These are phyloP conservation scores for Royoungia palumana DNA, from an alignment of 768 basidiomycete species.

Conservation along the genomic window DNA sequence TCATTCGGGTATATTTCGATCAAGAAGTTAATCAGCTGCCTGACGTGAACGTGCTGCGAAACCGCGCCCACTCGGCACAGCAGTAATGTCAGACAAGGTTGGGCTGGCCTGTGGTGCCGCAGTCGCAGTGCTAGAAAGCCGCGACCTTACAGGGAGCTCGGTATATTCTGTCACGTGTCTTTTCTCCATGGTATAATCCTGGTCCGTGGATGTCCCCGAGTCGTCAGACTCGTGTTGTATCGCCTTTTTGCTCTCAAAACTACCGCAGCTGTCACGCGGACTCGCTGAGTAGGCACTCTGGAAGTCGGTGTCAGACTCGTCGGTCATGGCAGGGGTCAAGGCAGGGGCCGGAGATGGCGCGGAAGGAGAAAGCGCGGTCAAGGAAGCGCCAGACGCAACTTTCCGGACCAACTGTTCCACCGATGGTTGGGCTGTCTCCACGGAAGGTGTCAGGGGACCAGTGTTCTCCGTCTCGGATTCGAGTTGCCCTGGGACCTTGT, in stretches of 20 bases:
- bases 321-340: slow-evolving; percentile 39
- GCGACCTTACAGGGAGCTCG: slow-evolving; percentile 44
- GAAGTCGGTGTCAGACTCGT: slow-evolving; percentile 83
- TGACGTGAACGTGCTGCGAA: slow-evolving; percentile 20
- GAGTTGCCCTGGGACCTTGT: slow-evolving; percentile 38
- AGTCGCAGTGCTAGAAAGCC: slow-evolving; percentile 54
- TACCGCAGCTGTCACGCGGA: slow-evolving; percentile 63
- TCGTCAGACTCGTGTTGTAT: slow-evolving; percentile 28
- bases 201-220: slow-evolving; percentile 29
- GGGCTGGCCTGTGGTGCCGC: slow-evolving; percentile 43
- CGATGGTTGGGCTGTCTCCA: slow-evolving; percentile 23
- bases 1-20: slow-evolving; percentile 29
- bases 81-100: slow-evolving; percentile 40
- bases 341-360: slow-evolving; percentile 28
- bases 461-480: slow-evolving; percentile 33
- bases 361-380: slow-evolving; percentile 24
- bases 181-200: slow-evolving; percentile 28
- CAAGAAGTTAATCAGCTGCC: slow-evolving; percentile 18
- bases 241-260: slow-evolving; percentile 34
- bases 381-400: slow-evolving; percentile 32
- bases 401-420: slow-evolving; percentile 28
- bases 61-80: slow-evolving; percentile 24
- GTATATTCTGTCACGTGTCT: slow-evolving; percentile 32
- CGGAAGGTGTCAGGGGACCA: slow-evolving; percentile 27
- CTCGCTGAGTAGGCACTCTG: slow-evolving; percentile 82